Evolutionary conservation across 2,329 filamentous ascomycete genomes (phyloP).

Genomic region (Venturia oleaginea): DNA sequence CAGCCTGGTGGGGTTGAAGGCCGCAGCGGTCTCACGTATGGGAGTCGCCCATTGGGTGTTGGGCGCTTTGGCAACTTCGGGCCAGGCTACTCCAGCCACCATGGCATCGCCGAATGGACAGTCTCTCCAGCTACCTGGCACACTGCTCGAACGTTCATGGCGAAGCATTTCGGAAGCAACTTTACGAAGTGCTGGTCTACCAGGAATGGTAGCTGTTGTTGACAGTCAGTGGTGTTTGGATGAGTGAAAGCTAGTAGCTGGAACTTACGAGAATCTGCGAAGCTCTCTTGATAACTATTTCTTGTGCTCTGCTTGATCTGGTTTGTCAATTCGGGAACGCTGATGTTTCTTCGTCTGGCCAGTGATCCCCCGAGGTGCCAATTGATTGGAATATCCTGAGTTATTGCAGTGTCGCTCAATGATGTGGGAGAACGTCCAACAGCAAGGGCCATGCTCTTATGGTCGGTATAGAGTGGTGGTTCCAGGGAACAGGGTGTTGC

Average conservation of each 20-base stretch:
- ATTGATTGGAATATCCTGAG: slow-evolving; percentile 24
- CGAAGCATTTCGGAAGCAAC: slow-evolving; percentile 25
- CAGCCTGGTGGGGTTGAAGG: slow-evolving; percentile 12
- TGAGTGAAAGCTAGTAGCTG: not conserved
- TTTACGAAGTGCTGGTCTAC: slow-evolving; percentile 30
- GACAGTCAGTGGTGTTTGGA: not conserved
- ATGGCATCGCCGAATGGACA: slow-evolving; percentile 33
- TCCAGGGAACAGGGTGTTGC: not conserved
- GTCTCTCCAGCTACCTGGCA: slow-evolving; percentile 29
- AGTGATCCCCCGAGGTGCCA: slow-evolving; percentile 27
- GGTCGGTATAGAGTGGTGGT: not conserved
- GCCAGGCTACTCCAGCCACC: slow-evolving; percentile 29
- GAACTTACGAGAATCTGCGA: slow-evolving; percentile 32
- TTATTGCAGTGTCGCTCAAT: slow-evolving; percentile 30
- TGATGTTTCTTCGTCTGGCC: slow-evolving; percentile 31
- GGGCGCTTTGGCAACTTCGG: slow-evolving; percentile 20
- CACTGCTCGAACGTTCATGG: slow-evolving; percentile 32
- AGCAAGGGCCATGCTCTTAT: slow-evolving; percentile 26
- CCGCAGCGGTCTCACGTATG: slow-evolving; percentile 18
- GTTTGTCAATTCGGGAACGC: slow-evolving; percentile 29
- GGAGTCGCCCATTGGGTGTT: slow-evolving; percentile 17
- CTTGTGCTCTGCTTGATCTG: slow-evolving; percentile 22
- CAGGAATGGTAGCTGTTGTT: slow-evolving; percentile 30
- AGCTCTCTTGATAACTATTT: slow-evolving; percentile 25
- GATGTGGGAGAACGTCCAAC: slow-evolving; percentile 31